Percentiles rank a stretch among this genome's conserved stretches.
phyloP scores from a whole-genome alignment of 2,329 filamentous ascomycete genomes.

The Cyphellophora europaea region DNA sequence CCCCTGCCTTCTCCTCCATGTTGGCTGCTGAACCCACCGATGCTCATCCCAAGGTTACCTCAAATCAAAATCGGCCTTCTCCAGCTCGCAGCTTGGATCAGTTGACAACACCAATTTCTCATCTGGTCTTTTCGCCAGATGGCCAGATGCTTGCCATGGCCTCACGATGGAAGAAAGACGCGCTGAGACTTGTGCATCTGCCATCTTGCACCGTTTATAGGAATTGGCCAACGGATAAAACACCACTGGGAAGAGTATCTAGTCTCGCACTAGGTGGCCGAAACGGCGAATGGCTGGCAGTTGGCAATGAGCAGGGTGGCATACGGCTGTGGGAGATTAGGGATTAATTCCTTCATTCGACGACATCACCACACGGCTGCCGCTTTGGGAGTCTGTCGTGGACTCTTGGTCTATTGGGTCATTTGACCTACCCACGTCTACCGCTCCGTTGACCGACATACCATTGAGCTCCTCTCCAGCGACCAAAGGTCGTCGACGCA shows the following conservation, averaged over 20 bases:
- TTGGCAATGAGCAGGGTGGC: conserved; percentile 82
- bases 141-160: conserved; percentile 83
- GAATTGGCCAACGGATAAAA: conserved; percentile 92
- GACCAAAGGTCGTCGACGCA: too few species aligned
- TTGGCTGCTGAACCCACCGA: conserved; percentile 2
- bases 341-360: conserved; percentile 34
- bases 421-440: too few species aligned
- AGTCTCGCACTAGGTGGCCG: conserved; percentile 43
- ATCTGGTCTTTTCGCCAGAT: conserved; percentile 74
- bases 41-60: conserved; percentile 20
- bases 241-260: conserved; percentile 76
- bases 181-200: conserved; percentile 76
- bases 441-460: too few species aligned
- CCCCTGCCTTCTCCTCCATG: background rate
- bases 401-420: too few species aligned
- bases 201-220: conserved; percentile 88
- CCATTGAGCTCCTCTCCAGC: too few species aligned
- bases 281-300: conserved; percentile 45
- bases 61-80: conserved; percentile 51
- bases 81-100: conserved; percentile 72
- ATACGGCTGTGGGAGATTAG: conserved; percentile 86
- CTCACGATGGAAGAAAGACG: conserved; percentile 80
- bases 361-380: background rate
- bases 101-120: conserved; percentile 74
- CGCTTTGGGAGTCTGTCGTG: too few species aligned